Base-by-base conservation (phyloP, 2,329 filamentous ascomycete genomes). In the Trichoderma pleuroti region DNA sequence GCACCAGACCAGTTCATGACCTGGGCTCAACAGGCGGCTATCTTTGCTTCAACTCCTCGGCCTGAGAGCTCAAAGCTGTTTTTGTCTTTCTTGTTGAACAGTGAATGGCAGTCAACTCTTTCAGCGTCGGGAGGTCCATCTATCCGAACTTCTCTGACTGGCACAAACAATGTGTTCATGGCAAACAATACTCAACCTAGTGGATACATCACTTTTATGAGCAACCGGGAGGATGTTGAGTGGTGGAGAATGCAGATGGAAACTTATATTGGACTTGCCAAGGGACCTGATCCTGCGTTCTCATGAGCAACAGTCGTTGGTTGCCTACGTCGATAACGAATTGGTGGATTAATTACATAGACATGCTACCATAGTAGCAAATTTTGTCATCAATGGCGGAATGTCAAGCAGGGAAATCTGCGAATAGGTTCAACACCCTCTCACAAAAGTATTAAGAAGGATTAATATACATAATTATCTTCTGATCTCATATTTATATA, bases 201-300 rank as follows among this genome's bases (percentile, higher is more conserved):
- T 1, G 65, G 65, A n/a, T 68, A 68, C n/a, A 49, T 68, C 34
- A 34, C 65, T 3, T 68, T 68, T 18, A 68, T 68, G 65, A 14
- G 36, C 28, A 24, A 39, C 1, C 65, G 65, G 18, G 65, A 68
- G 16, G 11, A 68, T 46, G 65, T 68, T 4, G 65, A 68, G 6
- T 68, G 65, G 65, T 68, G 65, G 65, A 24, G 65, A 18, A 60
- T 68, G 54, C 65, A 68, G 26, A 68, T 68, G 65, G 65, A 68
- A 21, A 68, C 54, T 21, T 68, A 60, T 21, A 68, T 68, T n/a
- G 65, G 65, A 3, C 65, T 68, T 46, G 32, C 65, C 10, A 49
- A 46, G 24, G 65, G 65, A 16, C 54, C 54, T 26, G 65, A 68
- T 10, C 65, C 65, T 8, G 65, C 57, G 2, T 34, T 68, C 59